Evolutionary conservation across 495 filamentous ascomycete species (phyloP).

Genomic region (Pseudoneurospora amorphoporcata): DNA sequence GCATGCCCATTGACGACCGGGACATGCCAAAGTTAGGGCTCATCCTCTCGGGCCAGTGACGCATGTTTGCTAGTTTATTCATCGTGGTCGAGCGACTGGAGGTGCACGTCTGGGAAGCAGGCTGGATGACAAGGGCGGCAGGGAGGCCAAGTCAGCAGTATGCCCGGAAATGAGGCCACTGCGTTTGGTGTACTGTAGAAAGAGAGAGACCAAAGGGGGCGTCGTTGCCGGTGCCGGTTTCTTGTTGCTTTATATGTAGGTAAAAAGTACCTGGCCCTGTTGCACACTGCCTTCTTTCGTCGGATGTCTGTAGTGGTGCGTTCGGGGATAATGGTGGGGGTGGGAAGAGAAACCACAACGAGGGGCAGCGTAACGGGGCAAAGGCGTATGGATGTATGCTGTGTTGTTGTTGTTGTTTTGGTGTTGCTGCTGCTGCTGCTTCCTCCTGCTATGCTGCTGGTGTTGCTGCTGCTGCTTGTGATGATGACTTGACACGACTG

Average conservation of each 20-base stretch:
- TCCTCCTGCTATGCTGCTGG: not conserved
- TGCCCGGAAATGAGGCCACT: not conserved
- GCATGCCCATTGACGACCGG: slow-evolving; percentile 62
- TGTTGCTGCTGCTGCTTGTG: not conserved
- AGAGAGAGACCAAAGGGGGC: not conserved
- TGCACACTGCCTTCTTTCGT: not conserved
- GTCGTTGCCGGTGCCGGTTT: not conserved
- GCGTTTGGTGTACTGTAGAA: not conserved
- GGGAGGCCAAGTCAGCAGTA: slow-evolving; percentile 6
- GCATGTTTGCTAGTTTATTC: slow-evolving; percentile 92
- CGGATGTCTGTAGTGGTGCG: not conserved
- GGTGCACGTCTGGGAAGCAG: not conserved
- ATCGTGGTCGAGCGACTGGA: slow-evolving; percentile 40
- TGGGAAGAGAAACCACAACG: not conserved
- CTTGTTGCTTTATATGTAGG: not conserved
- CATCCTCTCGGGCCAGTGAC: slow-evolving; percentile 92
- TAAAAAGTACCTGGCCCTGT: not conserved
- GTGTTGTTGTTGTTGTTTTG: not conserved
- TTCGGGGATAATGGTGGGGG: not conserved
- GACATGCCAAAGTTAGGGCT: slow-evolving; percentile 72
- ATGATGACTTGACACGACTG: not conserved
- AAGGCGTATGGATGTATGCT: not conserved
- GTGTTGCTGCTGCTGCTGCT: not conserved
- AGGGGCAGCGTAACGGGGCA: not conserved
- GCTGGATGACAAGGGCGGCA: slow-evolving; percentile 12